Evolutionary conservation across 2,329 filamentous ascomycete genomes (phyloP), one percentile per base, ranked within the genome.

Genomic region (Aspergillus pseudotamarii): DNA sequence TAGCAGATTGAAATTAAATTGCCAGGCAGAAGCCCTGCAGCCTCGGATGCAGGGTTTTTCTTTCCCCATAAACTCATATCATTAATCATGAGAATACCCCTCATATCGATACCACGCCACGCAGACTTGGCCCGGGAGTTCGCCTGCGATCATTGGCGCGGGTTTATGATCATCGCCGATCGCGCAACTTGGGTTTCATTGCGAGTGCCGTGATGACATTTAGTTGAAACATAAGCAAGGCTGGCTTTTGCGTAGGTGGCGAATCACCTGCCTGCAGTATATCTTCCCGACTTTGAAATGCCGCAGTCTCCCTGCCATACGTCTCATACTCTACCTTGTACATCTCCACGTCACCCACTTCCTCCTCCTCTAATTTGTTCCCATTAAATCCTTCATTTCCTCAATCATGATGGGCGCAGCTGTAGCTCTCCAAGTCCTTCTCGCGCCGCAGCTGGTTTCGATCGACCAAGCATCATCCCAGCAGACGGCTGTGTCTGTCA

Each of bases 401-500:
- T 12, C 51, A 16, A 54, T 23, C 23, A 54, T 54, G 51, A 54
- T 74, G 46, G 67, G 66, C 43, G 64, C 74, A 30, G 66, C 51
- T 10, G 58, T 72, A 36, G 55, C 68, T 6, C 60, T 62, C 5
- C 65, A 66, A 30, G 66, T 60, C 10, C 61, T 68, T 11, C 51
- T 54, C 32, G 51, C 51, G 10, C 32, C 51, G 51, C 51, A 54
- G 51, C 21, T 54, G 21, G 19, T 36, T n/a, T 54, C 51, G 19
- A 54, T 54, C 28, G 51, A 54, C 6, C 51, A 28, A 54, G 21
- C 30, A 54, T 67, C 59, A 8, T 50, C 26, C 28, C 23, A 61
- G 4, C 58, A 67, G 43, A 56, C 72, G 26, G 48, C 63, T 11
- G 53, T 74, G 21, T 67, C 70, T 14, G 62, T 76, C 56, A 66